These are phyloP conservation scores for Casaregolazyma suthepensis DNA, from an alignment of 1,139 yeast genomes.

Conservation along the genomic window DNA sequence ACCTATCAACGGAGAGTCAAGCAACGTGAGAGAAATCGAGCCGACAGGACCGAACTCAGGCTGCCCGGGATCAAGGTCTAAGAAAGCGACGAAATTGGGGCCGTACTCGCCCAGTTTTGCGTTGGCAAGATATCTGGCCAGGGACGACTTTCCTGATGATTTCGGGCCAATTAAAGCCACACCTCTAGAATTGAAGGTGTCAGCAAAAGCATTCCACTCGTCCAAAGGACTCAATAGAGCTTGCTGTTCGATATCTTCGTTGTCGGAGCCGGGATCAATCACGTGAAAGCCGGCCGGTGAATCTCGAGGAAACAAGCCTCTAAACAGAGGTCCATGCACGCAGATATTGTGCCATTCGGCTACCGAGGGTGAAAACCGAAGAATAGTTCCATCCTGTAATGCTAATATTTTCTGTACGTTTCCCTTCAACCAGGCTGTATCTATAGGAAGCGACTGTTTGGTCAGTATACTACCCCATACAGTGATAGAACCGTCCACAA, in stretches of 20 bases:
- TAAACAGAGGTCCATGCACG: not conserved
- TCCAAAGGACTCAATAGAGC: conserved; percentile 9
- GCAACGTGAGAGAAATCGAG: conserved; percentile 44
- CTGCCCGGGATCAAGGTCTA: conserved; percentile 92
- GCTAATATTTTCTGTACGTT: conserved; percentile 2
- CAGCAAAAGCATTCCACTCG: conserved; percentile 25
- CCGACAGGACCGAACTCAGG: conserved; percentile 75
- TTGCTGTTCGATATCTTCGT: not conserved
- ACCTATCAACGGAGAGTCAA: conserved; percentile 19
- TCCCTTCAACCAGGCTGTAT: conserved; percentile 5
- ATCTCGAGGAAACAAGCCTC: not conserved
- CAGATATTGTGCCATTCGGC: not conserved
- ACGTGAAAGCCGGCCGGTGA: not conserved
- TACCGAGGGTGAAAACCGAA: conserved; percentile 1
- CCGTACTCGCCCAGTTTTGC: conserved; percentile 22
- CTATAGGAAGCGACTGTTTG: not conserved
- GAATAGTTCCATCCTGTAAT: conserved; percentile 1
- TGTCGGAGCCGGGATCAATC: conserved; percentile 3
- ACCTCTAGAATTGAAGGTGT: conserved; percentile 13
- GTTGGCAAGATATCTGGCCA: conserved; percentile 54
- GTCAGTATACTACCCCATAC: conserved; percentile 4
- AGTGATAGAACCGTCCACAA: not conserved
- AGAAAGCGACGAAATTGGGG: conserved; percentile 34
- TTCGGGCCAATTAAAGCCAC: conserved; percentile 57
- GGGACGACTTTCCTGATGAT: conserved; percentile 80